Evolutionary conservation across 192 early-diverging fungal species (phyloP), one percentile per base, ranked within the genome.

Genomic region (Spinellus fusiger): DNA sequence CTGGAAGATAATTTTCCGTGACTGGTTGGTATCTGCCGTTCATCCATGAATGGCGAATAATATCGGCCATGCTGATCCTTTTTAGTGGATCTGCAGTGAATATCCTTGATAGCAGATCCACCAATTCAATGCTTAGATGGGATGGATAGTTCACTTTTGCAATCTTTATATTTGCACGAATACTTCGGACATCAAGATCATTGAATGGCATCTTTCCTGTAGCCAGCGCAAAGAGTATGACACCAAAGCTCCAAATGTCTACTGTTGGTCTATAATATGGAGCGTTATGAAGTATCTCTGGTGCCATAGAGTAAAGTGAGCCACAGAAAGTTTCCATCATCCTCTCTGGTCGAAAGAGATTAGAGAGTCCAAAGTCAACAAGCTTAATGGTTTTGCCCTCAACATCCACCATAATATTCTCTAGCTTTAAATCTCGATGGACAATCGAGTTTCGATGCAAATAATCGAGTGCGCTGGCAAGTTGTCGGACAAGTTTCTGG

Each of bases 321-420:
- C 82, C 84, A 40, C 80, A 83, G 55, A 80, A 82, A 0, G 80
- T 84, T 34, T 77, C 71, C 31, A 84, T 57, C 60, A 71, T 64
- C 35, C 69, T 61, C 44, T 73, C 64, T 46, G 73, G 73, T 37
- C 76, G 69, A 34, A 82, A 84, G 22, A 77, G 76, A 73, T 92
- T 93, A n/a, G 86, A 87, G 68, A 94, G 84, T 0, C 92, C 92
- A 80, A 89, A 94, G 71, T 94, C 92, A 54, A 94, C 92, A 51
- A 94, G 89, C 62, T 90, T 90, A 54, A 94, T 88, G 49, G 84
- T 81, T n/a, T n/a, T n/a, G 40, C 80, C 75, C 18, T 80, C 72
- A 56, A 87, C 37, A 3, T 64, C 87, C 20, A 93, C 74, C 66
- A 93, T 80, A 20, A 93, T 77, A 63, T 93, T 93, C 66, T 93